Conservation (phyloP, 345 rosid genomes). For the Noccaea caerulescens region DNA sequence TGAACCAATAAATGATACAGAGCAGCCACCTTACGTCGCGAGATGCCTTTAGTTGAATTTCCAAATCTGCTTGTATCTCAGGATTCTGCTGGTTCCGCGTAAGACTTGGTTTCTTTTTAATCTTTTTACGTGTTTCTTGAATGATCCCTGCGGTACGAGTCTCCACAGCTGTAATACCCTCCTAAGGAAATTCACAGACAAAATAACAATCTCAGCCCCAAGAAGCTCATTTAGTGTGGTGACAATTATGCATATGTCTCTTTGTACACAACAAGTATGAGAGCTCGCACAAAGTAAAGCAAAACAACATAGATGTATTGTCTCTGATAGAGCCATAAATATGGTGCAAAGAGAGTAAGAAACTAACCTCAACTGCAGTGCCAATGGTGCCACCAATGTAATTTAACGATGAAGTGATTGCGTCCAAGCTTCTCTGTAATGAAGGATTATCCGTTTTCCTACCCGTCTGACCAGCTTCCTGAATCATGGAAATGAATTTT, state of each 20-base stretch:
- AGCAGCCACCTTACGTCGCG: constrained; percentile 99
- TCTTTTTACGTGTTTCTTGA: constrained; percentile 83
- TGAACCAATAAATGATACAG: constrained; percentile 48
- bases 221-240: not conserved
- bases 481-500: constrained; percentile 39
- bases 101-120: constrained; percentile 60
- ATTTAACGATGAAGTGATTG: constrained; percentile 70
- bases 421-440: constrained; percentile 66
- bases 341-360: constrained; percentile 1
- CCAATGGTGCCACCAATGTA: constrained; percentile 83
- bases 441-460: constrained; percentile 60
- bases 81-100: constrained; percentile 51
- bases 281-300: not conserved
- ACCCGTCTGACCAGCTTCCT: constrained; percentile 41
- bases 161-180: constrained; percentile 79
- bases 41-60: constrained; percentile 95
- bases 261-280: not conserved
- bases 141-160: constrained; percentile 82
- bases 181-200: constrained; percentile 53
- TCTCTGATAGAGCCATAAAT: not conserved
- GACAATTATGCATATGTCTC: constrained; percentile 24
- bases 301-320: not conserved
- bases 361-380: constrained; percentile 77
- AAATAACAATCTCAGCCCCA: constrained; percentile 23
- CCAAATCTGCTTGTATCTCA: constrained; percentile 64